Base-by-base conservation (phyloP, 768 basidiomycete species). In the Rossbeevera mucosa region DNA sequence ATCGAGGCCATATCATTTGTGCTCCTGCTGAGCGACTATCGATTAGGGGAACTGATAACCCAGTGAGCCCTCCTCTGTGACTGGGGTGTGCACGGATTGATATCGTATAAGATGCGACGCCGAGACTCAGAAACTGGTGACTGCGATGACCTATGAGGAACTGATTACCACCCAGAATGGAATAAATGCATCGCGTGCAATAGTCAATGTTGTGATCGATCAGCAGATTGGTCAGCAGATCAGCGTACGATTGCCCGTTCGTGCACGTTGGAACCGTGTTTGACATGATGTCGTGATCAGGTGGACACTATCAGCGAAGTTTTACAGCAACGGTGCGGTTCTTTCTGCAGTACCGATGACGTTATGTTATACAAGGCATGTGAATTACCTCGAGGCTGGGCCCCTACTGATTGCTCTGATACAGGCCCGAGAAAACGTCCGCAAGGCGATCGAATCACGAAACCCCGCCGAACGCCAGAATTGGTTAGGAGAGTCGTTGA, bases 181-280 rank as follows among this genome's bases (percentile, higher is more conserved):
- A 33, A 82, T 93, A 59, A 85, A 85, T n/a, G 82, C 86, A 21
- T 95, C 96, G 8, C 80, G 91, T 58, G 86, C 86, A 12, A 72
- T 99, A 36, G 94, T 98, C 11, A 98, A 95, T 57, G 86, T 94
- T 28, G 82, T 99, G 59, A 98, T 99, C 59, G 91, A 99, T 68
- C 93, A 95, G 65, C 96, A 99, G 67, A 98, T 98, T 59, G 91
- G 91, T 20, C 92, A 95, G 65, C 94, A 98, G 65, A 90, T 94
- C 47, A 93, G 91, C 58, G 94, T 94, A 68, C 61, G 88, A 52
- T 47, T 47, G 24, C 18, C 49, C 25, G 8, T 16, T 31, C 20
- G 22, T 14, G 29, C 56, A 11, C 42, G 24, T 29, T 36, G 18
- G 20, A 47, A 46, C 21, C 12, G 36, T 43, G 22, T 31, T 38